Percentiles rank a stretch among this genome's conserved stretches.
Conservation (phyloP, 1,139 yeast species). For the Magnusiomyces tetraspermus region DNA sequence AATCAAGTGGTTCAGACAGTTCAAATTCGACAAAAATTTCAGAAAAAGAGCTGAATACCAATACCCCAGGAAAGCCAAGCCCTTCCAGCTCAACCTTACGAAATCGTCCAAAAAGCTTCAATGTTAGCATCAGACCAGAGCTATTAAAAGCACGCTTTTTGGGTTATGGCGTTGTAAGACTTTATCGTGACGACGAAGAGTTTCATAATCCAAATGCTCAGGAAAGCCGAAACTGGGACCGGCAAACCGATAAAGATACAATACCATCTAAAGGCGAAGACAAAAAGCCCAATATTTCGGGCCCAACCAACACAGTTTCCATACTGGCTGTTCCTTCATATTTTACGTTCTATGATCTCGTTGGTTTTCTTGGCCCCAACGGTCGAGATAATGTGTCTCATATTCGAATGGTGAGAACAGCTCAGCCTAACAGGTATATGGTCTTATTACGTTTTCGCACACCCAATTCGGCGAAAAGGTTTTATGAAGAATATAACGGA, state of each 20-base stretch:
- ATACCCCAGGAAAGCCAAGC: neutral
- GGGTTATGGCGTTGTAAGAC: slow-evolving; percentile 64
- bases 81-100: neutral
- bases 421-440: slow-evolving; percentile 56
- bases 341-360: slow-evolving; percentile 72
- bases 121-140: slow-evolving; percentile 28
- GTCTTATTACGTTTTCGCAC: slow-evolving; percentile 67
- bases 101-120: slow-evolving; percentile 5
- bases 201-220: slow-evolving; percentile 1
- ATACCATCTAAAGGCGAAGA: neutral
- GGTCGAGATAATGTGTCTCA: slow-evolving; percentile 54
- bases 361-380: slow-evolving; percentile 67
- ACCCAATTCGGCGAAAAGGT: slow-evolving; percentile 46
- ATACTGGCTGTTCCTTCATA: slow-evolving; percentile 82
- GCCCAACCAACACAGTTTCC: slow-evolving; percentile 40
- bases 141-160: slow-evolving; percentile 50
- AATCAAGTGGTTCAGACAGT: neutral
- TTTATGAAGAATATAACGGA: slow-evolving; percentile 63
- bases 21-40: neutral
- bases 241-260: neutral
- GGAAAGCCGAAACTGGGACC: slow-evolving; percentile 6
- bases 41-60: neutral
- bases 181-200: slow-evolving; percentile 43
- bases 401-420: slow-evolving; percentile 60
- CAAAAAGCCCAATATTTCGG: neutral